A percentile compares a stretch with the other conserved stretches of the same genome.
Evolutionary conservation across 805 yeast genomes (phyloP).

Genomic region (Hanseniaspora valbyensis): DNA sequence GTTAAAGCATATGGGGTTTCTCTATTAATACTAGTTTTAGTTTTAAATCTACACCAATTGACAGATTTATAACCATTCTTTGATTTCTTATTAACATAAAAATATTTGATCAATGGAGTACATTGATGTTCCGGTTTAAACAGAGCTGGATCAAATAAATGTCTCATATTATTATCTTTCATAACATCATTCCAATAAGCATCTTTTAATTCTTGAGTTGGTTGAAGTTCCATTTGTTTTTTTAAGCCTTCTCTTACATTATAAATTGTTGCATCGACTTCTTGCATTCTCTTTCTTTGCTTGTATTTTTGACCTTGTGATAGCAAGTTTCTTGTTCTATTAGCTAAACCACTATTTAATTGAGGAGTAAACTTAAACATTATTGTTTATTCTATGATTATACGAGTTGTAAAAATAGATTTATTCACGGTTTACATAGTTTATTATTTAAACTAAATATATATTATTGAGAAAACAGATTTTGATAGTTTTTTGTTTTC

Average conservation of each 20-base stretch:
- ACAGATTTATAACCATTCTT: conserved; percentile 9
- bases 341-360: conserved; percentile 28
- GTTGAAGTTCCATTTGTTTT: conserved; percentile 33
- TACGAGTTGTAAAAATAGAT: too few relatives aligned
- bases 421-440: too few relatives aligned
- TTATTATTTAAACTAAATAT: too few relatives aligned
- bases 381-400: background rate
- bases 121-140: conserved; percentile 14
- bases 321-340: conserved; percentile 70
- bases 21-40: conserved; percentile 13
- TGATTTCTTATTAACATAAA: conserved; percentile 6
- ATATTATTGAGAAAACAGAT: too few relatives aligned
- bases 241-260: conserved; percentile 32
- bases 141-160: conserved; percentile 1
- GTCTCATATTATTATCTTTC: conserved; percentile 4
- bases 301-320: conserved; percentile 71
- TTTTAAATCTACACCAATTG: conserved; percentile 14
- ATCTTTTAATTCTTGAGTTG: background rate
- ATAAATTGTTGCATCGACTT: conserved; percentile 69
- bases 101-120: conserved; percentile 3
- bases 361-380: conserved; percentile 24
- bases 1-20: conserved; percentile 8
- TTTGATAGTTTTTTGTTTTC: too few relatives aligned
- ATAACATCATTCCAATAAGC: background rate
- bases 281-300: conserved; percentile 70